phyloP scores from a whole-genome alignment of 495 filamentous ascomycete genomes.

The Neurospora tetraspora region DNA sequence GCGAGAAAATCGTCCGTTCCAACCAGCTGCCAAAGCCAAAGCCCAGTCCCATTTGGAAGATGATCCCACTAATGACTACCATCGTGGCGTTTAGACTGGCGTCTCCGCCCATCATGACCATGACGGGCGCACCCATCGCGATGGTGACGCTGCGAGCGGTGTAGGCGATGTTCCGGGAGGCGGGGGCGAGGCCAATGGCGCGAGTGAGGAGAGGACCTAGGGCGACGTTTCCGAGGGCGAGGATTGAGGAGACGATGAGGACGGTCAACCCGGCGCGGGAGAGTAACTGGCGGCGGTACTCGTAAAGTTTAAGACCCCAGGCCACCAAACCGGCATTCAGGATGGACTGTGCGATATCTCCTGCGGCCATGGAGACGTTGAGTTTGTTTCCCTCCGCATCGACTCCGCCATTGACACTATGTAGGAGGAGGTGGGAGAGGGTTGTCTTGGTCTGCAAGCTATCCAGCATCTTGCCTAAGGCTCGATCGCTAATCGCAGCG shows the following conservation, averaged over 20 bases:
- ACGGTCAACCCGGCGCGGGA: constrained; percentile 29
- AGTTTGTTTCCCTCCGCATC: not conserved
- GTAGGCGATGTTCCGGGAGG: constrained; percentile 28
- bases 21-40: constrained; percentile 26
- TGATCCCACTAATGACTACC: constrained; percentile 35
- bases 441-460: constrained; percentile 25
- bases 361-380: constrained; percentile 24
- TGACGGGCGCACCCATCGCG: constrained; percentile 28
- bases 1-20: constrained; percentile 12
- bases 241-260: constrained; percentile 20
- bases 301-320: constrained; percentile 40
- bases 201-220: constrained; percentile 25
- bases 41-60: constrained; percentile 33
- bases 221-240: constrained; percentile 26
- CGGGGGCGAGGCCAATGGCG: constrained; percentile 20
- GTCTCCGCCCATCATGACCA: constrained; percentile 29
- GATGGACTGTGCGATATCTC: constrained; percentile 31
- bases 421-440: constrained; percentile 22
- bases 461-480: constrained; percentile 19
- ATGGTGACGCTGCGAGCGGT: constrained; percentile 38
- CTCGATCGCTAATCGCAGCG: constrained; percentile 10
- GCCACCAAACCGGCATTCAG: constrained; percentile 36
- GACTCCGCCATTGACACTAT: not conserved
- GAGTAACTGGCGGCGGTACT: constrained; percentile 31
- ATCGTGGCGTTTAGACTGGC: constrained; percentile 32